Evolutionary conservation across 2,329 filamentous ascomycete species (phyloP).

Genomic region (Graphilbum ipis-grandicollis): DNA sequence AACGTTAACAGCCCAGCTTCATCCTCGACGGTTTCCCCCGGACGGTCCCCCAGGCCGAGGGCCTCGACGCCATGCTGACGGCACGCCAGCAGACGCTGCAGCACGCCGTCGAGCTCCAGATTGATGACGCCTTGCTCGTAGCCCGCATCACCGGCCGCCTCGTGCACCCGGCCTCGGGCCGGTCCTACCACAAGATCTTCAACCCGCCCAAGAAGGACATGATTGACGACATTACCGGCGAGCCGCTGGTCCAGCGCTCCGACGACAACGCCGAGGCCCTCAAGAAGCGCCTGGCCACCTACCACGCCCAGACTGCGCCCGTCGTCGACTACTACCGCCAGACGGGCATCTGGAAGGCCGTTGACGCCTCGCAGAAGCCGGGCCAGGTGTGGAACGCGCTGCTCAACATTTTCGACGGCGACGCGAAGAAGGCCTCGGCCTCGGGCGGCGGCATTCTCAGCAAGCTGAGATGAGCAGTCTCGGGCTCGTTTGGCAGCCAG

Average conservation of each 20-base stretch:
- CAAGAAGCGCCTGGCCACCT: slow-evolving; percentile 84
- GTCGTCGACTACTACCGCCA: slow-evolving; percentile 95
- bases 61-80: slow-evolving; percentile 80
- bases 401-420: slow-evolving; percentile 62
- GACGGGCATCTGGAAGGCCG: slow-evolving; percentile 88
- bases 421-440: slow-evolving; percentile 28
- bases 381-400: slow-evolving; percentile 91
- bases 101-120: slow-evolving; percentile 91
- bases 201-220: slow-evolving; percentile 89
- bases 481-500: too few species aligned
- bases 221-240: slow-evolving; percentile 93
- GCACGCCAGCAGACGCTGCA: slow-evolving; percentile 69
- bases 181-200: slow-evolving; percentile 97
- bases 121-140: slow-evolving; percentile 85
- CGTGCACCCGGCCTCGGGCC: slow-evolving; percentile 87
- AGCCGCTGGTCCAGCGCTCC: slow-evolving; percentile 87
- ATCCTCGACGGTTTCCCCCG: slow-evolving; percentile 98
- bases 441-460: slow-evolving; percentile 23
- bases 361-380: slow-evolving; percentile 93
- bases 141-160: slow-evolving; percentile 92
- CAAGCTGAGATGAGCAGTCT: too few species aligned
- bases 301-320: slow-evolving; percentile 83
- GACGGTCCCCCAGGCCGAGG: slow-evolving; percentile 86
- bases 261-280: slow-evolving; percentile 95
- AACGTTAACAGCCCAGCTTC: slow-evolving; percentile 50